phyloP scores from a whole-genome alignment of 768 basidiomycete species.

The Agrocybe pediades region DNA sequence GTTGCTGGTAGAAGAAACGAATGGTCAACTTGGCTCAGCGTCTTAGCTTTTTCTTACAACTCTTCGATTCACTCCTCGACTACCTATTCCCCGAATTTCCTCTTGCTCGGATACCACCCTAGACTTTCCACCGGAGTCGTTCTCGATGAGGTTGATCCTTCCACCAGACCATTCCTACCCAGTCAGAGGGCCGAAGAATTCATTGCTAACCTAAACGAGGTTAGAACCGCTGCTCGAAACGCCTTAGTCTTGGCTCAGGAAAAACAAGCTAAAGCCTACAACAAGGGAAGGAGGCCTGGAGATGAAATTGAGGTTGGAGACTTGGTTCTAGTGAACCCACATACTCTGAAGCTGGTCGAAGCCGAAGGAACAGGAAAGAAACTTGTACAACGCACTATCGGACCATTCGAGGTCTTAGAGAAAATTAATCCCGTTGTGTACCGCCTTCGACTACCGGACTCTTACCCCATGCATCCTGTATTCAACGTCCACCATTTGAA shows the following conservation, averaged over 20 bases:
- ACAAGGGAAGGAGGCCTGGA: neutral
- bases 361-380: constrained; percentile 22
- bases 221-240: neutral
- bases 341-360: constrained; percentile 24
- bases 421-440: constrained; percentile 24
- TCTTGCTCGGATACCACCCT: constrained; percentile 30
- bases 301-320: constrained; percentile 15
- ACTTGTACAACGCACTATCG: constrained; percentile 20
- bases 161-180: neutral
- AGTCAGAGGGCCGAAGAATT: constrained; percentile 2
- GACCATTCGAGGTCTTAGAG: constrained; percentile 27
- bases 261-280: constrained; percentile 11
- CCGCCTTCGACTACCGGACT: constrained; percentile 20
- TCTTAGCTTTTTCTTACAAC: no score
- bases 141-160: neutral
- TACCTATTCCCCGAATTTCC: constrained; percentile 22
- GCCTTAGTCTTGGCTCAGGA: constrained; percentile 4
- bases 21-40: no score
- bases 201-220: neutral
- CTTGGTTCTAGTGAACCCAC: constrained; percentile 25
- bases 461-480: constrained; percentile 25
- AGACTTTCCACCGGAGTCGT: neutral
- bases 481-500: constrained; percentile 24
- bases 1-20: no score
- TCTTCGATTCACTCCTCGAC: constrained; percentile 26